A percentile compares a stretch with the other conserved stretches of the same genome.
Evolutionary conservation across 2,329 filamentous ascomycete species (phyloP).

Genomic region (Trichoderma sp.): DNA sequence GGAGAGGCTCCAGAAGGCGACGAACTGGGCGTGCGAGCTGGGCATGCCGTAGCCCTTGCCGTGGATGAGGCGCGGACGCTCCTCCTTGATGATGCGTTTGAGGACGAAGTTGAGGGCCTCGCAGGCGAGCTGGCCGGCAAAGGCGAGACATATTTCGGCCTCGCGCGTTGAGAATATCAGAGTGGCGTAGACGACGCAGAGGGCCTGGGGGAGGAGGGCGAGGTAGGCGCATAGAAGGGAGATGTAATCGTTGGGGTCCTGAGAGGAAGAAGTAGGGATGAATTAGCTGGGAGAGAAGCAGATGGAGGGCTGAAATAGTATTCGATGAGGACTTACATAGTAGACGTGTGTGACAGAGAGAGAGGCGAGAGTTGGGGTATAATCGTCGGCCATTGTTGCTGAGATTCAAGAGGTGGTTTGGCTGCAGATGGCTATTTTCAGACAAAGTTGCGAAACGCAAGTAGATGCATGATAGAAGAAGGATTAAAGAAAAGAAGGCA

Average conservation of each 20-base stretch:
- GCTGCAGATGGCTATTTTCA: background rate
- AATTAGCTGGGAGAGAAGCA: background rate
- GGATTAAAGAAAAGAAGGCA: background rate
- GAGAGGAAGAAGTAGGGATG: conserved; percentile 7
- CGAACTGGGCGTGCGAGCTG: conserved; percentile 90
- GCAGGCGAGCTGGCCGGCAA: conserved; percentile 87
- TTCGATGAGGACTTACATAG: conserved; percentile 66
- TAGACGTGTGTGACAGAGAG: conserved; percentile 94
- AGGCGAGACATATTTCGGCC: conserved; percentile 85
- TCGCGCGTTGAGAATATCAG: conserved; percentile 91
- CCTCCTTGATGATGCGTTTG: conserved; percentile 90
- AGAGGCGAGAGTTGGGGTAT: conserved; percentile 71
- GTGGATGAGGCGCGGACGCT: conserved; percentile 79
- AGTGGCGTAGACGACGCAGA: conserved; percentile 88
- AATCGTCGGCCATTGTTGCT: conserved; percentile 36
- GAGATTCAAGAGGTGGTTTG: background rate
- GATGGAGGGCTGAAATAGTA: too few relatives aligned
- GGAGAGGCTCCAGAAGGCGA: conserved; percentile 86
- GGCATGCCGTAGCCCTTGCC: conserved; percentile 99
- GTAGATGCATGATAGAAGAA: background rate
- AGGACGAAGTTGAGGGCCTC: conserved; percentile 88
- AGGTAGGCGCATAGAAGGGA: conserved; percentile 93
- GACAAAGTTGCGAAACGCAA: background rate
- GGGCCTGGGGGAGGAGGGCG: conserved; percentile 87
- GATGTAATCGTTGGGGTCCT: conserved; percentile 84